A percentile compares a stretch with the other conserved stretches of the same genome.
phyloP scores from a whole-genome alignment of 176 grass and related monocot species.

The Guadua angustifolia region DNA sequence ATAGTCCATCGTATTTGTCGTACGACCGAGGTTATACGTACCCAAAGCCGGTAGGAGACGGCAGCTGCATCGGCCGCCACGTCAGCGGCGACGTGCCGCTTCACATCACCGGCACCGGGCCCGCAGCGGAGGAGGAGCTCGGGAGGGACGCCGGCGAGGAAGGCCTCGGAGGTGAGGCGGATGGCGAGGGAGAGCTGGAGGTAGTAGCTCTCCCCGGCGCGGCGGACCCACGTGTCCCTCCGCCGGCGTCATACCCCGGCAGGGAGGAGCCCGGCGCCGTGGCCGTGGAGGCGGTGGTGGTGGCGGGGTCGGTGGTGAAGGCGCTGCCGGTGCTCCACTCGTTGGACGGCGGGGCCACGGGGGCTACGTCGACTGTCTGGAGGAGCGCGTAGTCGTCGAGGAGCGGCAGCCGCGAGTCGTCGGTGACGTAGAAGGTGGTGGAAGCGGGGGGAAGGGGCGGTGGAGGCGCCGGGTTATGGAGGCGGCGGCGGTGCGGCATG shows the following conservation, averaged over 20 bases:
- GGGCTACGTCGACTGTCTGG: neutral
- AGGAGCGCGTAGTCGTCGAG: constrained; percentile 49
- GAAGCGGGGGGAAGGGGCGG: neutral
- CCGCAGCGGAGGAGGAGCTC: constrained; percentile 41
- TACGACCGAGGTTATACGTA: neutral
- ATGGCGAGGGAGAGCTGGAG: constrained; percentile 81
- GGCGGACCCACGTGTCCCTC: constrained; percentile 68
- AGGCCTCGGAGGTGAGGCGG: constrained; percentile 81
- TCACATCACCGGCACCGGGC: constrained; percentile 24
- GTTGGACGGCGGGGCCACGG: constrained; percentile 16
- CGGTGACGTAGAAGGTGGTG: constrained; percentile 27
- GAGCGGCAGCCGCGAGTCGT: constrained; percentile 46
- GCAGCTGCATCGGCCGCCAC: constrained; percentile 55
- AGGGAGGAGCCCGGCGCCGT: constrained; percentile 38
- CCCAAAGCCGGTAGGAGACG: constrained; percentile 90
- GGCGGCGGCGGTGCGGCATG: constrained; percentile 61
- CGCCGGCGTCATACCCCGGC: neutral
- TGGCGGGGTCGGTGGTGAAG: constrained; percentile 41
- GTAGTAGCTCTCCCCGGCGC: constrained; percentile 82
- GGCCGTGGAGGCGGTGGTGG: constrained; percentile 49
- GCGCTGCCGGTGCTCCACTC: constrained; percentile 50
- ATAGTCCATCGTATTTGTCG: constrained; percentile 10
- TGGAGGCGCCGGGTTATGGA: constrained; percentile 33
- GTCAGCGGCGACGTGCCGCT: constrained; percentile 30
- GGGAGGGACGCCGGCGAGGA: constrained; percentile 63